phyloP scores from a whole-genome alignment of 2,329 filamentous ascomycete genomes.

The Pestalotiopsis sp. region DNA sequence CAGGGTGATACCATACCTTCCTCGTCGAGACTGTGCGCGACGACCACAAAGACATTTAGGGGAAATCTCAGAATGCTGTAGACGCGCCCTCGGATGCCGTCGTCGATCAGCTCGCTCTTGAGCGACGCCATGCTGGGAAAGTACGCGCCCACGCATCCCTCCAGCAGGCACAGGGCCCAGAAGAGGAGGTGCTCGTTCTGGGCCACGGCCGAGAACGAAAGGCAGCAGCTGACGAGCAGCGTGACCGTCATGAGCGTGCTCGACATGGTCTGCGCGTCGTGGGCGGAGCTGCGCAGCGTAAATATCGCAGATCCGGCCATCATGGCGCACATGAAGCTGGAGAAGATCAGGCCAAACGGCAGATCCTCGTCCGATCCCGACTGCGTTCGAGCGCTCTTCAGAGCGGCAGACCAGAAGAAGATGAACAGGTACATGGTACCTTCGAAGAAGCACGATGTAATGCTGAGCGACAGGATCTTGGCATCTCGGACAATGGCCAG shows the following conservation, averaged over 20 bases:
- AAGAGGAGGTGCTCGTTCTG: constrained; percentile 44
- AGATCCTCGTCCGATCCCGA: constrained; percentile 25
- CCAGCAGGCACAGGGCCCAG: constrained; percentile 56
- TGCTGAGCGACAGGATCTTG: constrained; percentile 4
- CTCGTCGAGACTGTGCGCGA: constrained; percentile 45
- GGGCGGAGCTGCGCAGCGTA: constrained; percentile 19
- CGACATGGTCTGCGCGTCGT: constrained; percentile 23
- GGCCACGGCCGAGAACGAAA: constrained; percentile 40
- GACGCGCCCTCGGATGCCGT: constrained; percentile 53
- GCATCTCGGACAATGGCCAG: constrained; percentile 5
- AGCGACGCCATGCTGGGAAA: constrained; percentile 55
- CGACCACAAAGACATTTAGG: constrained; percentile 41
- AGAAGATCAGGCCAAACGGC: constrained; percentile 31
- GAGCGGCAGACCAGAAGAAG: constrained; percentile 62
- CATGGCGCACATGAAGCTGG: constrained; percentile 32
- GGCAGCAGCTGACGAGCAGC: constrained; percentile 28
- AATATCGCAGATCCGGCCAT: constrained; percentile 29
- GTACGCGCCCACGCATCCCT: constrained; percentile 57
- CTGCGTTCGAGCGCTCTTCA: constrained; percentile 42
- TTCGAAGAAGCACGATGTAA: constrained; percentile 48
- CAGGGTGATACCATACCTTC: constrained; percentile 35
- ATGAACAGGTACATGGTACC: constrained; percentile 65
- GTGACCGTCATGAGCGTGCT: constrained; percentile 32
- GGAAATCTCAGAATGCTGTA: constrained; percentile 61
- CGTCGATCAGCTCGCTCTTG: constrained; percentile 49